Percentiles rank a stretch among this genome's conserved stretches.
These are phyloP conservation scores for Aspergillus tanneri DNA, from an alignment of 2,329 filamentous ascomycete species.

Conservation along the genomic window DNA sequence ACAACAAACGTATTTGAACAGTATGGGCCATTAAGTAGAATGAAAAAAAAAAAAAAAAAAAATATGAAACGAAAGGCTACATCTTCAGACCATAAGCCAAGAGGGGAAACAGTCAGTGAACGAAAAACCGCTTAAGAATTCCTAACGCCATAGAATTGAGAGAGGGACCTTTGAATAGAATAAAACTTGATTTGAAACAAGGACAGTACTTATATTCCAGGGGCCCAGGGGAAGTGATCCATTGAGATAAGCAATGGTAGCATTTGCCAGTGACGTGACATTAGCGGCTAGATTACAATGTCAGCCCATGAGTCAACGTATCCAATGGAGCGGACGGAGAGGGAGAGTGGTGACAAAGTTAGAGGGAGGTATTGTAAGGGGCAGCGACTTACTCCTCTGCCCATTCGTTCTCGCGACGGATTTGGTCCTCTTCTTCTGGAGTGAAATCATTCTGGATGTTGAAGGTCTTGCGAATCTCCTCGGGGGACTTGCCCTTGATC, in stretches of 20 bases:
- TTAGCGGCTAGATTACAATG: constrained; percentile 50
- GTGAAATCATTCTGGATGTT: constrained; percentile 99
- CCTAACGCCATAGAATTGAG: constrained; percentile 24
- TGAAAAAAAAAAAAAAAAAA: not conserved
- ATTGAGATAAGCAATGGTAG: not conserved
- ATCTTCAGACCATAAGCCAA: constrained; percentile 2
- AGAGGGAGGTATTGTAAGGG: not conserved
- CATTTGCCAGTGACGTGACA: constrained; percentile 4
- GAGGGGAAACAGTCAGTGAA: constrained; percentile 2
- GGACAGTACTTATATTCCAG: constrained; percentile 2
- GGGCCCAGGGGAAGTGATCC: constrained; percentile 4
- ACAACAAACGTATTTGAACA: not conserved
- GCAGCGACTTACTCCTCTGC: constrained; percentile 65
- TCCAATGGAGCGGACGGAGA: not conserved
- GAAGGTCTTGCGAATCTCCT: constrained; percentile 99
- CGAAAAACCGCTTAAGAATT: constrained; percentile 17
- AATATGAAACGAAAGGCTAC: too few species aligned
- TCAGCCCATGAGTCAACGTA: constrained; percentile 10
- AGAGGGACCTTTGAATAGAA: constrained; percentile 7
- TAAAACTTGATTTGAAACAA: constrained; percentile 7
- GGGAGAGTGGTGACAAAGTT: not conserved
- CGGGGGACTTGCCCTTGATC: constrained; percentile 99
- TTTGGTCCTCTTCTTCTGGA: constrained; percentile 98
- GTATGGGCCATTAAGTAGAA: not conserved
- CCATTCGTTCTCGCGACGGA: constrained; percentile 87